Evolutionary conservation across 306 rosid species (phyloP), one percentile per base, ranked within the genome.

Genomic region (Quercus berberidifolia): DNA sequence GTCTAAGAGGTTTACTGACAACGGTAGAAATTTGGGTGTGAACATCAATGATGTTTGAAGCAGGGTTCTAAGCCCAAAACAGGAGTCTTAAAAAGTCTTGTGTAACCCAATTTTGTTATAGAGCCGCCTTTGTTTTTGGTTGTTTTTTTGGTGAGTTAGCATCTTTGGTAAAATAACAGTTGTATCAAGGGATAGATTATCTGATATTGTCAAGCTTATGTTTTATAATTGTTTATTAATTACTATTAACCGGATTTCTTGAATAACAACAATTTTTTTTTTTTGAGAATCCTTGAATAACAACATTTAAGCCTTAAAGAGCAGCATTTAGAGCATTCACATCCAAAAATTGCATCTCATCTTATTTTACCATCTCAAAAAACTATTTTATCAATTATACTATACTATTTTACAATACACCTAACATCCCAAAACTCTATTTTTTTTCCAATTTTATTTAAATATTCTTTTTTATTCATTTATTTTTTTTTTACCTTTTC

Each of bases 1-100:
- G 99, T 94, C 72, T 94, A 85, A 85, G 33, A 26, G 26, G 77
- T 23, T 65, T 3, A 13, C n/a, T 4, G 43, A 15, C 43, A 63
- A 17, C 20, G 17, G 69, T 9, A 12, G 33, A 63, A 49, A 12
- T 21, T 14, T 63, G 30, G 43, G 69, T 15, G 69, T 13, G 69
- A 63, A 63, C 41, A 15, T 9, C 41, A 5, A 5, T 12, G 69
- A 28, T 63, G 71, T 65, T 43, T 17, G 20, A 3, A 17, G 46
- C 10, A 65, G 71, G 71, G 49, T 31, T 65, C 71, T 65, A 63
- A 28, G 5, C 69, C 31, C 20, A 15, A 63, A 63, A 63, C 69
- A 17, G 67, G 31, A 25, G 31, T 60, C 26, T 25, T 25, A 5
- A 5, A 10, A 3, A 13, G 12, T 23, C 18, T 60, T 3, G 31